These are phyloP conservation scores for Cadophora luteo-olivacea DNA, from an alignment of 2,329 filamentous ascomycete genomes.

Conservation along the genomic window DNA sequence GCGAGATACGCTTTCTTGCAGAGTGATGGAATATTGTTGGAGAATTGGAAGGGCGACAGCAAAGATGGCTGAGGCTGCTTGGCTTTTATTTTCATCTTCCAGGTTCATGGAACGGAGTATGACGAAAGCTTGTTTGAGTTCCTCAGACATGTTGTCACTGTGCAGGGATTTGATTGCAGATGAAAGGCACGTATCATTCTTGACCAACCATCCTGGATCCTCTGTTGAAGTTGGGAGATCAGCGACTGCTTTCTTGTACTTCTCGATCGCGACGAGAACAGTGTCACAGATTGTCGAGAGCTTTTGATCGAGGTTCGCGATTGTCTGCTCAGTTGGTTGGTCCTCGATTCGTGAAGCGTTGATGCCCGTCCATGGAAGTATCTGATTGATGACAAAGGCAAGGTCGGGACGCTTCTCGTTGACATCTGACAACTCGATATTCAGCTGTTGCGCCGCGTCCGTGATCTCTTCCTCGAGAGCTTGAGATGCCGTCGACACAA, in stretches of 20 bases:
- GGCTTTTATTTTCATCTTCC: conserved; percentile 49
- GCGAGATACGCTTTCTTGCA: conserved; percentile 61
- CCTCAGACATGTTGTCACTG: conserved; percentile 36
- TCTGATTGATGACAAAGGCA: conserved; percentile 68
- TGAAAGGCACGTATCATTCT: conserved; percentile 41
- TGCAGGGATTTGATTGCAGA: conserved; percentile 41
- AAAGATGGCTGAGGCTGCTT: conserved; percentile 62
- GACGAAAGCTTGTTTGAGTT: conserved; percentile 52
- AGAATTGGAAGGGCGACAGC: conserved; percentile 73
- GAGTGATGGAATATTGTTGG: conserved; percentile 72
- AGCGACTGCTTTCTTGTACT: conserved; percentile 63
- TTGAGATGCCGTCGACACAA: conserved; percentile 52
- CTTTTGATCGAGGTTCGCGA: conserved; percentile 58
- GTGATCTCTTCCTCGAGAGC: conserved; percentile 33
- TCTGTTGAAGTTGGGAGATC: conserved; percentile 65
- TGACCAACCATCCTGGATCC: conserved; percentile 66
- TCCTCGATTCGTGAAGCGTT: conserved; percentile 29
- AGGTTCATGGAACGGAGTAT: conserved; percentile 54
- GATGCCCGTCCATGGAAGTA: conserved; percentile 66
- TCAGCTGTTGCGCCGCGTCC: conserved; percentile 30
- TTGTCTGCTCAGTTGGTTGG: conserved; percentile 13
- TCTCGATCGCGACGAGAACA: conserved; percentile 81
- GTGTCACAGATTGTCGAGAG: conserved; percentile 74
- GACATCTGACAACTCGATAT: conserved; percentile 49
- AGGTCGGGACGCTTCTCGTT: conserved; percentile 61